These are phyloP conservation scores for Solanum appendiculatum DNA, from an alignment of 257 asterid species.

Conservation along the genomic window DNA sequence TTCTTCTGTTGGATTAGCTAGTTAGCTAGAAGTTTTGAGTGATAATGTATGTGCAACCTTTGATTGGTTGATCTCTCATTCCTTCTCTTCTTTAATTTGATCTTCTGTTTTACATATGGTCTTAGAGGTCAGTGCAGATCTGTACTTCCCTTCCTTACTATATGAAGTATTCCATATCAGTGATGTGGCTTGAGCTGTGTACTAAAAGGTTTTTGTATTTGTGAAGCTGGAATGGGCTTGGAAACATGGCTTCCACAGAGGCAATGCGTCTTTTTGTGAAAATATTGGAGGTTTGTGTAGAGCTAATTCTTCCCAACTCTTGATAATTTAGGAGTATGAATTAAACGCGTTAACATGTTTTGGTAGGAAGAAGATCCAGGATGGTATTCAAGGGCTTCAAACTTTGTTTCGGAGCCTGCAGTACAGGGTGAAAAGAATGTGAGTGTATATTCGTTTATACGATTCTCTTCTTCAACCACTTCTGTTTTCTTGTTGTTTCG, in stretches of 20 bases:
- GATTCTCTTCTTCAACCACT: neutral
- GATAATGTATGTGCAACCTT: neutral
- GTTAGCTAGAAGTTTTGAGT: neutral
- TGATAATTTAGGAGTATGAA: neutral
- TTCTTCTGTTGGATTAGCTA: neutral
- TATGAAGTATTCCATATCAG: neutral
- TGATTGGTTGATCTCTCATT: neutral
- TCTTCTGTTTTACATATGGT: neutral
- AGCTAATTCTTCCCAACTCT: slow-evolving; percentile 2
- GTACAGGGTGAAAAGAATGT: slow-evolving; percentile 68
- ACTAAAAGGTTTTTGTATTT: neutral
- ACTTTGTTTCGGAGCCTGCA: slow-evolving; percentile 55
- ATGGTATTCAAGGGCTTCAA: slow-evolving; percentile 90
- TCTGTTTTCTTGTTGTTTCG: neutral
- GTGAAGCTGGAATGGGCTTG: slow-evolving; percentile 88
- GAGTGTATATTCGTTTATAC: slow-evolving; percentile 26
- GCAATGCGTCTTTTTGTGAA: slow-evolving; percentile 99
- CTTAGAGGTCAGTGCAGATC: neutral
- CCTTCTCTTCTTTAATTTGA: neutral
- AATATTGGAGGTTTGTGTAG: slow-evolving; percentile 71
- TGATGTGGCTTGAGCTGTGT: neutral
- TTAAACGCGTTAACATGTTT: neutral
- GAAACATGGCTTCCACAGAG: slow-evolving; percentile 80
- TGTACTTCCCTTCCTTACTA: neutral
- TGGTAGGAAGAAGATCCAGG: slow-evolving; percentile 97